Percentiles rank a stretch among this genome's conserved stretches.
Conservation (phyloP, 352 stramenopile species). For the Globisporangium lucens region DNA sequence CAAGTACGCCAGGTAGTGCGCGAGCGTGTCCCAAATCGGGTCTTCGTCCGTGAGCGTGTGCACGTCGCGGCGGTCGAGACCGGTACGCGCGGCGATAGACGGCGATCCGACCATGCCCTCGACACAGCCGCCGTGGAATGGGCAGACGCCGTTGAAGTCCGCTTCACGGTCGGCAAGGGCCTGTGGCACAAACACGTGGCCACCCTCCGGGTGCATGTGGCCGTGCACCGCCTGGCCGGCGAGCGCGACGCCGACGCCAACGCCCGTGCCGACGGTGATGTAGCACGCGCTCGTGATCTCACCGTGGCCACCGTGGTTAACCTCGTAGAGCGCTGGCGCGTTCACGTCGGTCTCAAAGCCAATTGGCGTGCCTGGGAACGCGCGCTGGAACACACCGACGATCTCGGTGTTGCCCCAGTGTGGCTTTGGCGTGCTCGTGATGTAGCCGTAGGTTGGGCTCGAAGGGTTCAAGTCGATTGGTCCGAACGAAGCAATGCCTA, state of each 20-base stretch:
- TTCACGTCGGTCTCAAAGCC: constrained; percentile 98
- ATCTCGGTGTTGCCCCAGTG: constrained; percentile 88
- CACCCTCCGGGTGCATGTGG: constrained; percentile 94
- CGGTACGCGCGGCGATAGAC: constrained; percentile 87
- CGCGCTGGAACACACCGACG: constrained; percentile 67
- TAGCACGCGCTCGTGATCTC: constrained; percentile 87
- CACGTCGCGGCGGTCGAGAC: constrained; percentile 66
- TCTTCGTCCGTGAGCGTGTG: constrained; percentile 83
- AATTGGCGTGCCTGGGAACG: constrained; percentile 71
- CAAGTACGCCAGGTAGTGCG: constrained; percentile 94
- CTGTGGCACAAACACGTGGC: constrained; percentile 73
- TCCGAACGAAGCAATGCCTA: constrained; percentile 94
- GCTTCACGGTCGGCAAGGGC: constrained; percentile 75
- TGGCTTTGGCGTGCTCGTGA: constrained; percentile 94
- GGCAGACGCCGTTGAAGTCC: constrained; percentile 77
- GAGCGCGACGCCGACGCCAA: constrained; percentile 94
- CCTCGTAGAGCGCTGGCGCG: constrained; percentile 94
- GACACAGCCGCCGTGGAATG: constrained; percentile 90
- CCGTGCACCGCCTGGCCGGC: constrained; percentile 91
- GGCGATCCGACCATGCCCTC: constrained; percentile 91
- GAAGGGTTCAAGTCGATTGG: constrained; percentile 86
- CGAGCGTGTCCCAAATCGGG: constrained; percentile 91
- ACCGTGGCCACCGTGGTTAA: constrained; percentile 73
- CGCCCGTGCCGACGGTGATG: constrained; percentile 95
- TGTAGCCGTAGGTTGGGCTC: constrained; percentile 91